Conservation (phyloP, 306 rosid species). For the Trichosanthes cucumerina region DNA sequence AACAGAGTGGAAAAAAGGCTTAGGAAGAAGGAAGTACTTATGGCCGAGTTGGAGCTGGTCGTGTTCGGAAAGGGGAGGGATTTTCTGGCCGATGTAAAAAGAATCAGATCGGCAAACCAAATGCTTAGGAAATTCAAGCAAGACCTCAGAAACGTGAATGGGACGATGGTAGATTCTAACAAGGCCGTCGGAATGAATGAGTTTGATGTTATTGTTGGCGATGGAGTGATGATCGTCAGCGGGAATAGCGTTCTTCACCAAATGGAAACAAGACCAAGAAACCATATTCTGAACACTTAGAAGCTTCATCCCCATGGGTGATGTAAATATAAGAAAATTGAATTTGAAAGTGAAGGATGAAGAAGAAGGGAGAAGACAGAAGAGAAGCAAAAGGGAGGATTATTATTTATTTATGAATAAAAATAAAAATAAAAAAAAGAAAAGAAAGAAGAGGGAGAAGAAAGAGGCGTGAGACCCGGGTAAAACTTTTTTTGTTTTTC, state of each 20-base stretch:
- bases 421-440: too few relatives aligned
- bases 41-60: conserved; percentile 29
- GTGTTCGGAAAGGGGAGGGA: conserved; percentile 27
- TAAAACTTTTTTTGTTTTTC: too few relatives aligned
- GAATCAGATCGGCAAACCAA: conserved; percentile 28
- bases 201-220: conserved; percentile 8
- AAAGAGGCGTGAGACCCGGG: conserved; percentile 24
- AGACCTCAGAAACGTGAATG: conserved; percentile 16
- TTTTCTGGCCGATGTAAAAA: conserved; percentile 34
- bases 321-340: too few relatives aligned
- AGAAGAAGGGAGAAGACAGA: too few relatives aligned
- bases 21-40: conserved; percentile 31
- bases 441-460: background rate
- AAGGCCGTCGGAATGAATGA: conserved; percentile 22
- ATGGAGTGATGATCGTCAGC: background rate
- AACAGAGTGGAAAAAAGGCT: conserved; percentile 24
- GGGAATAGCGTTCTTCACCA: background rate
- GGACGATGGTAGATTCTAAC: conserved; percentile 20
- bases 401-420: too few relatives aligned
- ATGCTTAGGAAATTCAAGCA: conserved; percentile 24
- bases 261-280: conserved; percentile 19
- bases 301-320: background rate
- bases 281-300: background rate
- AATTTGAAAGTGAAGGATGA: background rate
- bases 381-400: too few relatives aligned